Percentiles rank a stretch among this genome's conserved stretches.
Evolutionary conservation across 2,329 filamentous ascomycete genomes (phyloP).

Genomic region (Aureobasidium subglaciale): DNA sequence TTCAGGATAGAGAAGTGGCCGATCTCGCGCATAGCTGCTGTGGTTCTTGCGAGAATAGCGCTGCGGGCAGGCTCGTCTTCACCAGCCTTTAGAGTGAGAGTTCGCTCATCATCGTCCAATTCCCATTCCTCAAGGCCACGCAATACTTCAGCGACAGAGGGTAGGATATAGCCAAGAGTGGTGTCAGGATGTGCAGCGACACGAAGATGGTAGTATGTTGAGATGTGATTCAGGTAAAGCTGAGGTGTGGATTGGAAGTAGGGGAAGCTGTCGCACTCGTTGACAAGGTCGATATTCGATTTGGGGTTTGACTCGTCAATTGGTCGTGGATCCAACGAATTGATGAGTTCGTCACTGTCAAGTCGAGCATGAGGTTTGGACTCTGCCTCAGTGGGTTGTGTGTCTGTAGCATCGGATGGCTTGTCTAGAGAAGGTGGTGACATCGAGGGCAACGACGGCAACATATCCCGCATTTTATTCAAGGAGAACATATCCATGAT

Average conservation of each 20-base stretch:
- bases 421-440: slow-evolving; percentile 12
- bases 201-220: slow-evolving; percentile 56
- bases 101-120: slow-evolving; percentile 53
- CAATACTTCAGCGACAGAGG: slow-evolving; percentile 53
- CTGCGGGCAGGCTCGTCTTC: slow-evolving; percentile 58
- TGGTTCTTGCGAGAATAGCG: slow-evolving; percentile 48
- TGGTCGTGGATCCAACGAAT: slow-evolving; percentile 22
- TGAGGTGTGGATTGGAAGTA: slow-evolving; percentile 57
- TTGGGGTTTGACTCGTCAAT: slow-evolving; percentile 26
- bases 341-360: slow-evolving; percentile 6
- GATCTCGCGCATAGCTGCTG: slow-evolving; percentile 61
- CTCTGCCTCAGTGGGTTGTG: slow-evolving; percentile 1
- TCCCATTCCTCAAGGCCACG: slow-evolving; percentile 52
- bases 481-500: slow-evolving; percentile 27
- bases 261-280: slow-evolving; percentile 63
- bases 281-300: slow-evolving; percentile 48
- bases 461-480: slow-evolving; percentile 24
- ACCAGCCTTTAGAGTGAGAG: slow-evolving; percentile 51
- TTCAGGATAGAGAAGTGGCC: slow-evolving; percentile 65
- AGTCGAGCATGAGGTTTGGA: not conserved
- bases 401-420: slow-evolving; percentile 19
- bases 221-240: slow-evolving; percentile 42
- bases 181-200: slow-evolving; percentile 57
- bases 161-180: slow-evolving; percentile 53
- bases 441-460: slow-evolving; percentile 25